Evolutionary conservation across 1,284 basidiomycete species (phyloP), one percentile per base, ranked within the genome.

Genomic region (Ustilago loliicola): DNA sequence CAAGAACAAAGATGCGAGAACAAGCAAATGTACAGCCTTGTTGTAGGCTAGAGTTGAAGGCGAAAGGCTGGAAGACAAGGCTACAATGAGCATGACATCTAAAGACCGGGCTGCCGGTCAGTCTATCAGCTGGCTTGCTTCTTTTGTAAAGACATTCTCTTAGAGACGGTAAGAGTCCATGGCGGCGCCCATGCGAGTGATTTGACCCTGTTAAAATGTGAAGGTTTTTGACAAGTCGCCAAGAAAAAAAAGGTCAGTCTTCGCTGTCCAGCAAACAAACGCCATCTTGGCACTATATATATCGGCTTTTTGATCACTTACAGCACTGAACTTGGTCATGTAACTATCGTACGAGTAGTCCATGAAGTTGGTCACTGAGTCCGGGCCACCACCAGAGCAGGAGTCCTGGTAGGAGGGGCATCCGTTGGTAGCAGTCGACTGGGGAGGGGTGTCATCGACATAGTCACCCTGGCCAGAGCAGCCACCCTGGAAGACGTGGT

Each of bases 401-500:
- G 74, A 65, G 65, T 80, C 78, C 56, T 66, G 63, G 30, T n/a
- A 21, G 7, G 64, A 2, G 2, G 78, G 78, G 63, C 78, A 80
- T 0, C 78, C 78, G 11, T 13, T 42, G 2, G 78, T 74, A n/a
- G 73, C 69, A 7, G 58, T 66, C 7, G 59, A 65, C 61, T 80
- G 78, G 23, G 78, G 67, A 50, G 89, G 88, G 8, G 90, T 90
- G 58, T 91, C 90, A 47, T 82, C 76, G 63, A 91, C 90, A 51
- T 75, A 78, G 82, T 91, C 90, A 13, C 90, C 90, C n/a, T 84
- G 59, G 58, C 87, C 88, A 36, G 79, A 79, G 87, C 89, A 90
- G 3, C 90, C 90, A 36, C 89, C 90, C 80, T 90, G 89, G 88
- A 90, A 91, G 42, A 89, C 89, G 84, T 91, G 90, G 86, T 89